Percentiles rank a stretch among this genome's conserved stretches.
These are phyloP conservation scores for Aurantiochytrium sp. DNA, from an alignment of 108 stramenopile genomes.

Conservation along the genomic window DNA sequence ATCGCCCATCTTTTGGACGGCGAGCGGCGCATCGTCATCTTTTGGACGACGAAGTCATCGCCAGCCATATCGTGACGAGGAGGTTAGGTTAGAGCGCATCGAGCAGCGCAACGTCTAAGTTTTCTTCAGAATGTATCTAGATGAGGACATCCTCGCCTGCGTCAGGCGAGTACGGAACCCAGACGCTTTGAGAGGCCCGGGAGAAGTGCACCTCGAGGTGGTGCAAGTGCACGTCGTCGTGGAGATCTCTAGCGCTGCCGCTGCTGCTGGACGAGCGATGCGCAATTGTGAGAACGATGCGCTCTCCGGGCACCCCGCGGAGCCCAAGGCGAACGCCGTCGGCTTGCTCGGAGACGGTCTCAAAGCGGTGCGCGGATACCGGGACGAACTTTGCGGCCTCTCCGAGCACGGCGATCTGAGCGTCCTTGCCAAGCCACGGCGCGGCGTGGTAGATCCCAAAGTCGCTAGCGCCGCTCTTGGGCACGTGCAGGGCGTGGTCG, in stretches of 20 bases:
- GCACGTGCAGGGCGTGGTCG: background rate
- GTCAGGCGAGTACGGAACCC: no score
- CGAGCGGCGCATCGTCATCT: no score
- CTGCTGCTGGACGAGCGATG: background rate
- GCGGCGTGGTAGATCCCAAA: background rate
- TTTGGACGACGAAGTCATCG: no score
- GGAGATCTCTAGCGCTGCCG: background rate
- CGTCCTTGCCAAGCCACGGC: background rate
- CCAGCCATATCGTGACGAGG: no score
- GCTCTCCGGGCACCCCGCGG: background rate
- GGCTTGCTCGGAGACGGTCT: background rate
- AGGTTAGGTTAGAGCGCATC: no score
- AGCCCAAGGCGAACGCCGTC: background rate
- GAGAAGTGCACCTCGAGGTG: no score
- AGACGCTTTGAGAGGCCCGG: no score
- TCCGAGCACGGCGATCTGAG: conserved; percentile 4
- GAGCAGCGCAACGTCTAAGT: no score
- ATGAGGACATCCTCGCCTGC: no score
- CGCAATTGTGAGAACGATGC: background rate
- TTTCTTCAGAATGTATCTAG: no score
- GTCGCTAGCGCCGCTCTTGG: background rate
- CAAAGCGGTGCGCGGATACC: conserved; percentile 6
- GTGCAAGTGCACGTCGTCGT: no score
- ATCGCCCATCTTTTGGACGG: no score
- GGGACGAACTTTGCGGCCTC: conserved; percentile 26